phyloP scores from a whole-genome alignment of 176 grass and related monocot genomes.

The Juncus inflexus region DNA sequence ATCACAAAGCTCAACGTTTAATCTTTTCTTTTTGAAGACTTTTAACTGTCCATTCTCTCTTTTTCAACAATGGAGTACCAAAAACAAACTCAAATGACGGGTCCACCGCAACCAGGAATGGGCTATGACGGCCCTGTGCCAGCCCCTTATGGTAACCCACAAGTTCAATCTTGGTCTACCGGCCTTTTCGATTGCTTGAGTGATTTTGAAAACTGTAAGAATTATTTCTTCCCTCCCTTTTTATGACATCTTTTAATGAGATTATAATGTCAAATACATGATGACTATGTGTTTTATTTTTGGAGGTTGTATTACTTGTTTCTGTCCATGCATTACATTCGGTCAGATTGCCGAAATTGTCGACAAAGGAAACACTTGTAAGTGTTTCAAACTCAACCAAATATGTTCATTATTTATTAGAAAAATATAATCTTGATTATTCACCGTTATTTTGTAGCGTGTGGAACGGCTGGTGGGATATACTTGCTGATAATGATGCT shows the following conservation, averaged over 20 bases:
- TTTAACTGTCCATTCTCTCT: no score
- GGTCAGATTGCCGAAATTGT: constrained; percentile 62
- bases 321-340: constrained; percentile 69
- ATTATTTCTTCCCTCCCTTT: neutral
- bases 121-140: neutral
- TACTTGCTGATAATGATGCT: constrained; percentile 24
- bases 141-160: constrained; percentile 7
- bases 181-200: constrained; percentile 58
- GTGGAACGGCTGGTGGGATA: constrained; percentile 39
- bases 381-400: constrained; percentile 2
- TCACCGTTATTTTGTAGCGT: constrained; percentile 22
- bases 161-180: constrained; percentile 34
- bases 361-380: constrained; percentile 47
- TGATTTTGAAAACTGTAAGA: constrained; percentile 21
- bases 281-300: neutral
- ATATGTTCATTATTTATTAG: neutral
- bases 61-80: neutral
- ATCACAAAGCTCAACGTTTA: no score
- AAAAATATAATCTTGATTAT: no score
- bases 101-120: neutral
- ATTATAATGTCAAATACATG: constrained; percentile 14
- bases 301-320: constrained; percentile 48
- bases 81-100: neutral
- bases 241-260: neutral
- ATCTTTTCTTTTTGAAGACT: no score